Percentiles rank a stretch among this genome's conserved stretches.
These are phyloP conservation scores for Paspalum vaginatum DNA, from an alignment of 176 grass and related monocot genomes.

Conservation along the genomic window DNA sequence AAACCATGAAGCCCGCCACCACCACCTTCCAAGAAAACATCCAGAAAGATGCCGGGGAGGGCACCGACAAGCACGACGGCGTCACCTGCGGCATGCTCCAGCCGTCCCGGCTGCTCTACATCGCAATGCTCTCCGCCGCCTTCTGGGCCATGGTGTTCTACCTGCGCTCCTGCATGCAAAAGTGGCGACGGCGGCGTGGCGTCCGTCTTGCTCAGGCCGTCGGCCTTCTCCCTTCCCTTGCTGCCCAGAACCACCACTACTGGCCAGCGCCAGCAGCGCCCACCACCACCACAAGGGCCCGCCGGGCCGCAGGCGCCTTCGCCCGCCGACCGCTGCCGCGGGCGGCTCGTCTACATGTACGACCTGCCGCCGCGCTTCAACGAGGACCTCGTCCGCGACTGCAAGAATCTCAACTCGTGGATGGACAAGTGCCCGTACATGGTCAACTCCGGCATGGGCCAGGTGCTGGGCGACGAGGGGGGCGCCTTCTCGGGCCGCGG, in stretches of 20 bases:
- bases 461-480: constrained; percentile 8
- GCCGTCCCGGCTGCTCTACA: constrained; percentile 27
- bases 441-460: constrained; percentile 53
- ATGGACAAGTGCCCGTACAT: constrained; percentile 51
- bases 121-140: constrained; percentile 10
- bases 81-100: background rate
- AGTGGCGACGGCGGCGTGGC: background rate
- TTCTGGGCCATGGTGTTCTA: constrained; percentile 33
- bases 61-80: background rate
- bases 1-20: background rate
- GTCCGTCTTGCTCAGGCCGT: constrained; percentile 17
- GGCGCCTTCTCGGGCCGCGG: constrained; percentile 46
- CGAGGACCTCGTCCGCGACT: constrained; percentile 49
- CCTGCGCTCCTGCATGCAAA: background rate
- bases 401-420: constrained; percentile 19
- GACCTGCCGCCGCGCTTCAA: constrained; percentile 63
- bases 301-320: background rate
- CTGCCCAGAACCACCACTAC: background rate
- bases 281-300: background rate
- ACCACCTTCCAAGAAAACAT: background rate
- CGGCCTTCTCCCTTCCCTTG: constrained; percentile 14
- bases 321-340: constrained; percentile 30
- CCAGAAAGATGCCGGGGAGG: background rate
- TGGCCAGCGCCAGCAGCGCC: background rate
- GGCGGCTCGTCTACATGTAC: constrained; percentile 61